Evolutionary conservation across 192 early-diverging fungal genomes (phyloP), one percentile per base, ranked within the genome.

Genomic region (Linnemannia schmuckeri): DNA sequence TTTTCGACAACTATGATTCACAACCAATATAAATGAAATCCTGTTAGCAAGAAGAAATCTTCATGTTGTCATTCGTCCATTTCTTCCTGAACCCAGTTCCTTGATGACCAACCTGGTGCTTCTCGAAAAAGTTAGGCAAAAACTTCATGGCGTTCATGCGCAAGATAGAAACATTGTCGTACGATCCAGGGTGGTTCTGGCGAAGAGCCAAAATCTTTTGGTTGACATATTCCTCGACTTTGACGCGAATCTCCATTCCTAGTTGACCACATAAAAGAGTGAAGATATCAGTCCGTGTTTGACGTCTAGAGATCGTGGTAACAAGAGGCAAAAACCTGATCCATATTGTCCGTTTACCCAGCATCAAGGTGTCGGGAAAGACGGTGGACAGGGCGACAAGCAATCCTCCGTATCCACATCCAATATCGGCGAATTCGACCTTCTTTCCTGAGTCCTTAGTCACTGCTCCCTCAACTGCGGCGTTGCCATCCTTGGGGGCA

Each of bases 131-230:
- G 93, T 99, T 99, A 71, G 97, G 97, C 88, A 97, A 84, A 85
- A 97, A 99, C 89, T 99, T 99, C 96, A 98, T 98, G 55, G 98
- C 98, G 90, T 99, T 99, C 93, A 98, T 98, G 33, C 98, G 94
- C 91, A 98, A 95, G 55, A 99, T 96, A 0, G 97, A 97, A 30
- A 99, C 95, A 88, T 99, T 99, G 81, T 99, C 96, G 88, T 98
- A 99, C 46, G 94, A 92, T 70, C 92, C 95, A 42, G 94, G 90
- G 30, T 96, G 89, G 81, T 95, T 93, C 17, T 75, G 81, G 41
- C 96, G 94, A 54, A 97, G 89, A 17, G 97, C 99, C 55, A 94
- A 91, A 87, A 99, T 99, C 46, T 96, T 92, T 82, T 95, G 90
- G 81, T 95, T 91, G 7, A 99, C 97, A 83, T 98, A 99, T 72